A percentile compares a stretch with the other conserved stretches of the same genome.
Conservation (phyloP, 1,139 yeast genomes). For the Blastobotrys malaysiensis region DNA sequence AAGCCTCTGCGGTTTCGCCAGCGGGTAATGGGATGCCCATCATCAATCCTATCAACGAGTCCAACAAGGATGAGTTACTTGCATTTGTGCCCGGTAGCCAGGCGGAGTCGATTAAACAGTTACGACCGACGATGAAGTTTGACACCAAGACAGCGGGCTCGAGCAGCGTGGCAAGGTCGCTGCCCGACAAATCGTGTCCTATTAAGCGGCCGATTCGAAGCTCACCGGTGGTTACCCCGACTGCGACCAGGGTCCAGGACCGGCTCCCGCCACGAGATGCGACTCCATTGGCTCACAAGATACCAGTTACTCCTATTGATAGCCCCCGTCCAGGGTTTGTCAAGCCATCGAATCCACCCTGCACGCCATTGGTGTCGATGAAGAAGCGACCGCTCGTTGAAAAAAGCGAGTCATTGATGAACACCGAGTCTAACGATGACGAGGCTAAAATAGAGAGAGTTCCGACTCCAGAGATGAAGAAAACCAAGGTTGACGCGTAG, state of each 20-base stretch:
- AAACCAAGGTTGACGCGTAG: neutral
- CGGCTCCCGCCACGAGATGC: neutral
- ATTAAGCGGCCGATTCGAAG: slow-evolving; percentile 5
- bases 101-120: slow-evolving; percentile 8
- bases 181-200: slow-evolving; percentile 8
- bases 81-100: slow-evolving; percentile 12
- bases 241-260: neutral
- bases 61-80: slow-evolving; percentile 7
- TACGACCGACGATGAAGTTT: slow-evolving; percentile 4
- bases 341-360: slow-evolving; percentile 3
- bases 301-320: neutral
- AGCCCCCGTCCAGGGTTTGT: neutral
- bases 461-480: neutral
- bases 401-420: neutral
- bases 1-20: neutral
- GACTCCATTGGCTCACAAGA: neutral
- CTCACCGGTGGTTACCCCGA: slow-evolving; percentile 1
- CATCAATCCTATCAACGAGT: slow-evolving; percentile 9
- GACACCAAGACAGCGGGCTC: neutral
- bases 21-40: neutral
- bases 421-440: neutral
- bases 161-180: neutral
- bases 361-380: slow-evolving; percentile 6
- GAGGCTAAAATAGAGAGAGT: neutral
- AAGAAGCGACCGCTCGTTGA: slow-evolving; percentile 10